Evolutionary conservation across 2,329 filamentous ascomycete genomes (phyloP).

Genomic region (Aspergillus ibericus): DNA sequence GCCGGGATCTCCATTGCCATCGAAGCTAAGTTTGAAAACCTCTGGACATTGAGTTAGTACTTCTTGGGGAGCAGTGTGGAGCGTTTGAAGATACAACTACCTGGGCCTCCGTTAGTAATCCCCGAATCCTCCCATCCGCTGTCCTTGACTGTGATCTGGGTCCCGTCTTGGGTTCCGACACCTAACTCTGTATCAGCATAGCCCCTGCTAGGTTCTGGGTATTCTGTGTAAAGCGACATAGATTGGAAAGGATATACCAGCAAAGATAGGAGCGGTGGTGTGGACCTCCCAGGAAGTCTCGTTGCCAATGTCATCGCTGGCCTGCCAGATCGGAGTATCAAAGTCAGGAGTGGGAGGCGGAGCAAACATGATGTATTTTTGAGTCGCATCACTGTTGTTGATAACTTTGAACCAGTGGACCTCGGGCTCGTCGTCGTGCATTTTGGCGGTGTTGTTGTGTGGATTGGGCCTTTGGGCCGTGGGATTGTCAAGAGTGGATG

Average conservation of each 20-base stretch:
- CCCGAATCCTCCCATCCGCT: not conserved
- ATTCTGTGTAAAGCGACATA: not conserved
- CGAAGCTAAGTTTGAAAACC: not conserved
- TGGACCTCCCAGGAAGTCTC: not conserved
- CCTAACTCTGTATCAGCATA: not conserved
- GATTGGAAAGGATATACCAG: not conserved
- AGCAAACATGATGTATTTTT: not conserved
- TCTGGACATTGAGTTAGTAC: not conserved
- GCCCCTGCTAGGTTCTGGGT: not conserved
- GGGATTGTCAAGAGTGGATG: no score
- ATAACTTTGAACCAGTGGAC: not conserved
- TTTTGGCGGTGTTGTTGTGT: not conserved
- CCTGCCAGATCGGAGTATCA: not conserved
- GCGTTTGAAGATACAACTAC: not conserved
- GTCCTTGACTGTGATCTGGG: no score
- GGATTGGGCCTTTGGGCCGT: not conserved
- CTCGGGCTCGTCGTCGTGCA: not conserved
- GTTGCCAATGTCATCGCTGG: not conserved
- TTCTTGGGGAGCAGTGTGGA: not conserved
- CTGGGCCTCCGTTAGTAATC: not conserved
- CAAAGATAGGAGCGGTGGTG: not conserved
- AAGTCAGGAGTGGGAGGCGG: not conserved
- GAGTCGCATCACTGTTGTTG: not conserved
- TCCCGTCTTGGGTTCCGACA: not conserved
- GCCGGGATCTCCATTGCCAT: accelerated